phyloP scores from a whole-genome alignment of 208 protist genomes.

The Trypanosoma lewisi region DNA sequence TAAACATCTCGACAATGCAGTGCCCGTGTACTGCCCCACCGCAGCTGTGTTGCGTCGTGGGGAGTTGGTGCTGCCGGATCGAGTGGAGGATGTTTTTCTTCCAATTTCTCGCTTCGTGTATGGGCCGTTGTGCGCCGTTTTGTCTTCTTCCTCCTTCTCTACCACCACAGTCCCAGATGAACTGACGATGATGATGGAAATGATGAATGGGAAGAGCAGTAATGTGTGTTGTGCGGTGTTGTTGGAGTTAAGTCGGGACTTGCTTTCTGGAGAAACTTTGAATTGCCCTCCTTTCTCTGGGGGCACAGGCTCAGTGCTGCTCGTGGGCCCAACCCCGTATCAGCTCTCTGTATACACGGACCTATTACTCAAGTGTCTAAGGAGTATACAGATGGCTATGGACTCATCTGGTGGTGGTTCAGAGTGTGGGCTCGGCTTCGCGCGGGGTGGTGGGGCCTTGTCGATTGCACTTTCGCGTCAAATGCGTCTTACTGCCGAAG shows the following conservation, averaged over 20 bases:
- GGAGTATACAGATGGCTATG: conserved; percentile 16
- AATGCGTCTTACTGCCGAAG: background rate
- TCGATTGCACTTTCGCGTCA: conserved; percentile 35
- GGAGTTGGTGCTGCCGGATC: conserved; percentile 14
- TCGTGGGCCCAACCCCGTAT: conserved; percentile 30
- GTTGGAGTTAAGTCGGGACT: conserved; percentile 1
- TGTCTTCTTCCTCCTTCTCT: background rate
- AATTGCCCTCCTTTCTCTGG: background rate
- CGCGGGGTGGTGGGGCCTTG: conserved; percentile 50
- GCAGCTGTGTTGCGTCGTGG: conserved; percentile 23
- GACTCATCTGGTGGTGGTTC: background rate
- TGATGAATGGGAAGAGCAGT: background rate
- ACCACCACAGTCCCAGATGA: too few species aligned
- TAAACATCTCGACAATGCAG: background rate
- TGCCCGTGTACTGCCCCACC: background rate
- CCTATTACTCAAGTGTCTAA: conserved; percentile 31
- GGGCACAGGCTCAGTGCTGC: conserved; percentile 18
- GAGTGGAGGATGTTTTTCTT: background rate
- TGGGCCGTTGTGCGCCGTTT: background rate
- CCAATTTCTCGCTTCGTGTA: background rate
- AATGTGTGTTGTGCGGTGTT: conserved; percentile 2
- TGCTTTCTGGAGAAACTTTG: background rate
- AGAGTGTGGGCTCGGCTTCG: conserved; percentile 18
- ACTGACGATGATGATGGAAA: background rate
- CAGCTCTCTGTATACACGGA: conserved; percentile 24